A percentile compares a stretch with the other conserved stretches of the same genome.
Conservation (phyloP, 2,329 filamentous ascomycete species). For the Emericellopsis cladophorae region DNA sequence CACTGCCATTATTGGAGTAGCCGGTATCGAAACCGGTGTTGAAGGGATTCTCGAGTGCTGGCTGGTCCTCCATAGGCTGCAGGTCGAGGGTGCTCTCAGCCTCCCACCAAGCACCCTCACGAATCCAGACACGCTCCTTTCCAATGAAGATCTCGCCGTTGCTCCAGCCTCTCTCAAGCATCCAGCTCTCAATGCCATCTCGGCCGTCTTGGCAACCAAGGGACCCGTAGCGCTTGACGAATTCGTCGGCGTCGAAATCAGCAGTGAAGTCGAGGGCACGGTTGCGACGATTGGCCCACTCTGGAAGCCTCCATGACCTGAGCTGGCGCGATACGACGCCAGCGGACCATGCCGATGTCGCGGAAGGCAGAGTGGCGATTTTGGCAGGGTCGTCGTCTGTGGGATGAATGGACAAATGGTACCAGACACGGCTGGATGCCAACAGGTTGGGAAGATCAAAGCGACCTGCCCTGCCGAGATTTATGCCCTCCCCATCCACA, state of each 20-base stretch:
- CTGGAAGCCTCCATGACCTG: constrained; percentile 82
- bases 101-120: constrained; percentile 93
- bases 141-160: constrained; percentile 93
- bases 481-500: constrained; percentile 63
- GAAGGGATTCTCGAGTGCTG: constrained; percentile 32
- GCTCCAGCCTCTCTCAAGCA: constrained; percentile 92
- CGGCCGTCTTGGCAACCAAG: constrained; percentile 82
- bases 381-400: constrained; percentile 73
- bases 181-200: constrained; percentile 89
- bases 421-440: constrained; percentile 84
- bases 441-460: constrained; percentile 66
- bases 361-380: constrained; percentile 57
- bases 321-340: constrained; percentile 86
- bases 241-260: constrained; percentile 92
- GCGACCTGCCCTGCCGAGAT: constrained; percentile 63
- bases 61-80: constrained; percentile 42
- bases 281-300: constrained; percentile 92
- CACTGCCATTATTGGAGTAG: constrained; percentile 54
- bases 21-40: constrained; percentile 48
- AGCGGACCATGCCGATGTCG: constrained; percentile 84
- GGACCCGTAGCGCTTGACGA: constrained; percentile 66
- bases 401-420: constrained; percentile 82
- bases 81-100: constrained; percentile 92
- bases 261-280: constrained; percentile 90
- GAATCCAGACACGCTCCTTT: constrained; percentile 87